Evolutionary conservation across 371 early-diverging fungal genomes (phyloP).

Genomic region (Sporodiniella umbellata): DNA sequence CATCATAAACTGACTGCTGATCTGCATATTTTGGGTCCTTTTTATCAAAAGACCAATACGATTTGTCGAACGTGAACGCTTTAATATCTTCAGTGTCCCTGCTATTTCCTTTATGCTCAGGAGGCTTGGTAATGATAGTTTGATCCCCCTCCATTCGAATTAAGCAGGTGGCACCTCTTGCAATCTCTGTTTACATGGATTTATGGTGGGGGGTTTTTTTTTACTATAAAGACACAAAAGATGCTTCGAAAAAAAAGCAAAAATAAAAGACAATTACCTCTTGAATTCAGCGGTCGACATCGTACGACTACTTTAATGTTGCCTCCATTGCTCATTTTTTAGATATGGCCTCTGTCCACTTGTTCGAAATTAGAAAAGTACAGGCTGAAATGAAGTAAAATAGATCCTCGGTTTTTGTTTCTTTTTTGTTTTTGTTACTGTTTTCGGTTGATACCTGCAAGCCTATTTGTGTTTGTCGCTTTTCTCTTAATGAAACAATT

Average conservation of each 20-base stretch:
- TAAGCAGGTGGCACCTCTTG: slow-evolving; percentile 58
- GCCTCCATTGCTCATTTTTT: slow-evolving; percentile 19
- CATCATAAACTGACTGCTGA: slow-evolving; percentile 74
- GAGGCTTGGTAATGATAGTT: slow-evolving; percentile 62
- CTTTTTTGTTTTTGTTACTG: too few relatives aligned
- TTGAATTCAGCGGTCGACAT: slow-evolving; percentile 71
- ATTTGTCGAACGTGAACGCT: slow-evolving; percentile 82
- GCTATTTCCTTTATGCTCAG: slow-evolving; percentile 28
- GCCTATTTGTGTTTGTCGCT: too few relatives aligned
- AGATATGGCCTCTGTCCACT: neutral
- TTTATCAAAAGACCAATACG: slow-evolving; percentile 79
- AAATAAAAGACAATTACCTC: too few relatives aligned
- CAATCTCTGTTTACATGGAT: slow-evolving; percentile 48
- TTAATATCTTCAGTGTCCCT: slow-evolving; percentile 49
- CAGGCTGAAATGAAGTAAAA: too few relatives aligned
- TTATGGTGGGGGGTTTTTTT: too few relatives aligned
- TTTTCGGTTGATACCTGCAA: too few relatives aligned
- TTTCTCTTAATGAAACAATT: too few relatives aligned
- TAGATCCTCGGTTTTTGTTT: too few relatives aligned
- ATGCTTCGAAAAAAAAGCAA: too few relatives aligned
- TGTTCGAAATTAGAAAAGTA: too few relatives aligned
- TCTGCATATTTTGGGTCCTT: slow-evolving; percentile 67
- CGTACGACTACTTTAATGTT: slow-evolving; percentile 81
- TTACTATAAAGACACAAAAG: too few relatives aligned
- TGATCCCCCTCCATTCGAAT: slow-evolving; percentile 72